phyloP scores from a whole-genome alignment of 2,329 filamentous ascomycete genomes.

The Lecanicillium sp. region DNA sequence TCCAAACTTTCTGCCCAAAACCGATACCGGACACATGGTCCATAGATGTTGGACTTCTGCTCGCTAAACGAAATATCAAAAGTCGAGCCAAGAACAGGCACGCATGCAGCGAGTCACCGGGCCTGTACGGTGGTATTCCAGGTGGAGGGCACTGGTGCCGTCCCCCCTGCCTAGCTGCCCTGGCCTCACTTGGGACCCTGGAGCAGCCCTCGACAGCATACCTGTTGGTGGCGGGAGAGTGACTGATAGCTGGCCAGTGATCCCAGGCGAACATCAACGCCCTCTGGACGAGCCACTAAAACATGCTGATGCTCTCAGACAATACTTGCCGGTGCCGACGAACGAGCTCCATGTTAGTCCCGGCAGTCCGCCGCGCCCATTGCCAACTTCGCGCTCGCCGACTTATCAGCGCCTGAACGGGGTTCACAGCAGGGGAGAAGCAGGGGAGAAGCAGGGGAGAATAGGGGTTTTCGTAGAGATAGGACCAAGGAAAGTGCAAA shows the following conservation, averaged over 20 bases:
- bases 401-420: neutral
- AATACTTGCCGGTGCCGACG: neutral
- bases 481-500: too few species aligned
- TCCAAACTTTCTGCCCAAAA: too few species aligned
- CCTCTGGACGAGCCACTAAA: neutral
- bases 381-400: too few species aligned
- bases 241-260: neutral
- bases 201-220: neutral
- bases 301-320: neutral
- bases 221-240: neutral
- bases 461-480: too few species aligned
- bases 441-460: neutral
- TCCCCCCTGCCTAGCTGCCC: neutral
- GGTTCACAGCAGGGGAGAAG: neutral
- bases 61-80: too few species aligned
- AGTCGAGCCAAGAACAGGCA: too few species aligned
- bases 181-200: too few species aligned
- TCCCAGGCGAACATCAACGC: constrained; percentile 5
- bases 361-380: too few species aligned
- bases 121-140: neutral
- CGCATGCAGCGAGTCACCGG: neutral
- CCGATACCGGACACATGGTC: too few species aligned
- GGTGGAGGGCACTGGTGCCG: neutral
- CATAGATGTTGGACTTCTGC: too few species aligned
- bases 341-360: too few species aligned